Percentiles rank a stretch among this genome's conserved stretches.
Evolutionary conservation across 2,329 filamentous ascomycete genomes (phyloP).

Genomic region (Fonsecaea pedrosoi): DNA sequence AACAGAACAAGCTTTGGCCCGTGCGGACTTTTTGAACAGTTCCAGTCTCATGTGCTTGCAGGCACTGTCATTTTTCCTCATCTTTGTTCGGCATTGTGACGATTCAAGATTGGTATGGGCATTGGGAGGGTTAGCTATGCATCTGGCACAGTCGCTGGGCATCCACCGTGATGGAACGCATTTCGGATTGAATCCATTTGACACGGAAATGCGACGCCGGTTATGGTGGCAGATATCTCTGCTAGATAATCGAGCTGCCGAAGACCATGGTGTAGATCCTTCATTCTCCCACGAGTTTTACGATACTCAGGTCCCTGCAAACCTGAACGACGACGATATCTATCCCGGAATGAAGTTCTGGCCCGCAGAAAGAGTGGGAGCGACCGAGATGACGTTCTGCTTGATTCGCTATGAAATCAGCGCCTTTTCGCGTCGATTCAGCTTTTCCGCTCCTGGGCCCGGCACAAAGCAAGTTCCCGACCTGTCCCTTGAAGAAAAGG

Average conservation of each 20-base stretch:
- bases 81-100: constrained; percentile 57
- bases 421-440: constrained; percentile 49
- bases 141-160: constrained; percentile 47
- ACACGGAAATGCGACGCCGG: constrained; percentile 49
- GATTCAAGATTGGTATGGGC: constrained; percentile 54
- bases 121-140: constrained; percentile 51
- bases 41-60: constrained; percentile 68
- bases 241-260: constrained; percentile 65
- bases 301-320: constrained; percentile 62
- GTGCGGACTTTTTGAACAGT: constrained; percentile 67
- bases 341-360: constrained; percentile 55
- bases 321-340: constrained; percentile 59
- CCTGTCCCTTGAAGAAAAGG: constrained; percentile 45
- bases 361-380: constrained; percentile 58
- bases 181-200: constrained; percentile 62
- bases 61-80: constrained; percentile 67
- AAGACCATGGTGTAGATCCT: constrained; percentile 69
- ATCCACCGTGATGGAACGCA: constrained; percentile 56
- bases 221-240: constrained; percentile 53
- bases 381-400: constrained; percentile 61
- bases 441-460: constrained; percentile 45
- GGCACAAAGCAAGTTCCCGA: constrained; percentile 33
- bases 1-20: constrained; percentile 67
- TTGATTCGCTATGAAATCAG: constrained; percentile 63
- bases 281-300: constrained; percentile 64